Conservation (phyloP, 768 basidiomycete species). For the Amanita thiersii region DNA sequence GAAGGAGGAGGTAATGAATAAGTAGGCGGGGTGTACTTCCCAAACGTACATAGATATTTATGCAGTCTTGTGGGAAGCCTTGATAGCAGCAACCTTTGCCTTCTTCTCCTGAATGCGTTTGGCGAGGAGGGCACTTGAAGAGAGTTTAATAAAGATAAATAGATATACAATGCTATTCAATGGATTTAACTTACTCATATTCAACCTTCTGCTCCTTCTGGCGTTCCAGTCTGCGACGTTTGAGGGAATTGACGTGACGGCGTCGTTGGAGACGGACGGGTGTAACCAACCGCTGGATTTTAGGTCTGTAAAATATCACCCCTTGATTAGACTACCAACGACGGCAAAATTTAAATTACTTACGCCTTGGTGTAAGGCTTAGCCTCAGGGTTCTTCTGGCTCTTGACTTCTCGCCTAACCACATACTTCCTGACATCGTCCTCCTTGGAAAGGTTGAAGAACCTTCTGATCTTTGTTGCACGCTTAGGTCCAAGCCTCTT, state of each 20-base stretch:
- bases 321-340: too few species aligned
- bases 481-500: slow-evolving; percentile 97
- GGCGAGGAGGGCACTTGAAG: slow-evolving; percentile 54
- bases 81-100: slow-evolving; percentile 81
- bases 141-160: too few species aligned
- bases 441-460: slow-evolving; percentile 97
- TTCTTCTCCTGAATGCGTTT: slow-evolving; percentile 94
- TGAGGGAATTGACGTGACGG: slow-evolving; percentile 84
- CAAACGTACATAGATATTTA: not conserved
- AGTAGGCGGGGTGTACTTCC: slow-evolving; percentile 29
- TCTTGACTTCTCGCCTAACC: slow-evolving; percentile 84
- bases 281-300: slow-evolving; percentile 95
- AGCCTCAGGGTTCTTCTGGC: slow-evolving; percentile 78
- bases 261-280: slow-evolving; percentile 94
- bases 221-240: slow-evolving; percentile 78
- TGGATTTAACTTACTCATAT: slow-evolving; percentile 61
- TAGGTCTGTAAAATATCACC: slow-evolving; percentile 70
- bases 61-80: slow-evolving; percentile 61
- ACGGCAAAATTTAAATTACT: too few species aligned
- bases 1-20: slow-evolving; percentile 25
- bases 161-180: not conserved
- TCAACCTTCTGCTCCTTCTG: slow-evolving; percentile 96
- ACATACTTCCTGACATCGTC: slow-evolving; percentile 99
- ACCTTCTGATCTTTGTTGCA: slow-evolving; percentile 92
- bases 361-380: slow-evolving; percentile 98